Conservation (phyloP, 352 stramenopile genomes). For the Phytophthora sp. region DNA sequence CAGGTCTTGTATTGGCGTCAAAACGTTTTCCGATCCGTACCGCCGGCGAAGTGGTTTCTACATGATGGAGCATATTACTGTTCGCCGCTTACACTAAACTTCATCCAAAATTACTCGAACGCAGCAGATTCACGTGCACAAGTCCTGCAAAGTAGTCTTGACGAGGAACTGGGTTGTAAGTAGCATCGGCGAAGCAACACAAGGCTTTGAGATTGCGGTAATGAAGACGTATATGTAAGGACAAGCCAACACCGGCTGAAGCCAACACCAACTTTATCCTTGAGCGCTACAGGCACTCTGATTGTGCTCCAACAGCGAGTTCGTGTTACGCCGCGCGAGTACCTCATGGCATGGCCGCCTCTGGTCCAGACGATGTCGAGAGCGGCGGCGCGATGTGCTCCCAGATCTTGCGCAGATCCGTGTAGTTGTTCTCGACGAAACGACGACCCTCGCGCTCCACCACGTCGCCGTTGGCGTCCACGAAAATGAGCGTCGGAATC, state of each 20-base stretch:
- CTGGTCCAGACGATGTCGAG: slow-evolving; percentile 5
- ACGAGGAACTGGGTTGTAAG: neutral
- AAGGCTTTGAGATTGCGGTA: neutral
- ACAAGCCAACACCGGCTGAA: no score
- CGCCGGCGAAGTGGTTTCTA: no score
- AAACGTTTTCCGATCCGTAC: no score
- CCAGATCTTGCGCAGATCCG: slow-evolving; percentile 67
- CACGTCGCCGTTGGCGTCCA: slow-evolving; percentile 63
- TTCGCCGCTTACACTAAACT: no score
- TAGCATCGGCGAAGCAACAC: no score
- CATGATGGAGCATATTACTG: no score
- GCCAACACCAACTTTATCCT: no score
- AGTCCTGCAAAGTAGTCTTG: neutral
- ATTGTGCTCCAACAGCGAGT: neutral
- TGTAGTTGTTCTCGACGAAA: slow-evolving; percentile 70
- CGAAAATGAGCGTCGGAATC: slow-evolving; percentile 73
- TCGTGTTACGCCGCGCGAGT: no score
- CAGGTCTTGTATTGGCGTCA: no score
- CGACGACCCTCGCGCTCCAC: slow-evolving; percentile 67
- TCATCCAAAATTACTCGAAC: no score
- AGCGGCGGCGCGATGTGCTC: slow-evolving; percentile 42
- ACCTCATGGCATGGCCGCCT: slow-evolving; percentile 38
- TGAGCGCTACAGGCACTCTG: no score
- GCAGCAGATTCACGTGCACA: no score
- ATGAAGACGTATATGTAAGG: neutral